Percentiles rank a stretch among this genome's conserved stretches.
Evolutionary conservation across 495 filamentous ascomycete species (phyloP).

Genomic region (Mytilinidion resinicola): DNA sequence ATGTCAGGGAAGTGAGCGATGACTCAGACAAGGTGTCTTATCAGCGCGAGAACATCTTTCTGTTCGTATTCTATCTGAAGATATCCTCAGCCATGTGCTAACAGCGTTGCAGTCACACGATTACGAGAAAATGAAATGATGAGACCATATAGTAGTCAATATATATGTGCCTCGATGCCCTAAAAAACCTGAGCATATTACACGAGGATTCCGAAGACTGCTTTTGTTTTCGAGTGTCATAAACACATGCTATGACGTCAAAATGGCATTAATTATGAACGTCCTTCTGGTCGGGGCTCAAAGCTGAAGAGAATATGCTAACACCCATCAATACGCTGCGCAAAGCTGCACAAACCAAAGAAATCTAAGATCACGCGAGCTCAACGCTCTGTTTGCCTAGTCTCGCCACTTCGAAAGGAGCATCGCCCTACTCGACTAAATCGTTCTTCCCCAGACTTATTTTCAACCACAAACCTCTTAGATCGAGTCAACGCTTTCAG

Average conservation of each 20-base stretch:
- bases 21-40: conserved; percentile 39
- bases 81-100: background rate
- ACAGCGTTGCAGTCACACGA: conserved; percentile 8
- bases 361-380: too few species aligned
- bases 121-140: conserved; percentile 11
- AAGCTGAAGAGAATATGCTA: too few species aligned
- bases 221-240: too few species aligned
- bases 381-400: background rate
- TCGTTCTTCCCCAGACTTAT: background rate
- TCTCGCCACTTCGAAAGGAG: background rate
- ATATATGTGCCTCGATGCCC: too few species aligned
- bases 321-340: too few species aligned
- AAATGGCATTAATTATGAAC: too few species aligned
- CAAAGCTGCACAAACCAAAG: too few species aligned
- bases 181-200: too few species aligned
- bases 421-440: background rate
- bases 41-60: conserved; percentile 41
- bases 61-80: conserved; percentile 33
- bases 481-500: background rate
- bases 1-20: conserved; percentile 40
- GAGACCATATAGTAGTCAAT: too few species aligned
- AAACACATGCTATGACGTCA: too few species aligned
- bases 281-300: too few species aligned
- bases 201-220: too few species aligned
- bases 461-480: background rate